Evolutionary conservation across 2,329 filamentous ascomycete species (phyloP).

Genomic region (Colletotrichum filicis): DNA sequence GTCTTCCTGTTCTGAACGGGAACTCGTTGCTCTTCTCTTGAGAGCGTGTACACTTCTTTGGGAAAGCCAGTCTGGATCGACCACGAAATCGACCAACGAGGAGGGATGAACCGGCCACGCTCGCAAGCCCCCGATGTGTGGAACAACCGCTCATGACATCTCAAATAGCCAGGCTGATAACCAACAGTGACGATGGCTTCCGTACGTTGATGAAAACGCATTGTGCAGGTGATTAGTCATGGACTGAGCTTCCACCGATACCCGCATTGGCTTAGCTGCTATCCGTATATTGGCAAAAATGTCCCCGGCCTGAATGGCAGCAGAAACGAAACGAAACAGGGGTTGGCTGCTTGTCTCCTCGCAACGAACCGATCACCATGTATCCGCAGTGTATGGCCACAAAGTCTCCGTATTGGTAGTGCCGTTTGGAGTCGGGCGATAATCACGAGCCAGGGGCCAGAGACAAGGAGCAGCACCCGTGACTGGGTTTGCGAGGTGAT

Average conservation of each 20-base stretch:
- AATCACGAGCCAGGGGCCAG: background rate
- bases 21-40: background rate
- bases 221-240: background rate
- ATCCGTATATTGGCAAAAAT: background rate
- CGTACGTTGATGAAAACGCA: background rate
- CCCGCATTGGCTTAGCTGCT: background rate
- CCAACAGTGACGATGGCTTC: background rate
- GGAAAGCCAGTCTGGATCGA: conserved; percentile 18
- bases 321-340: conserved; percentile 21
- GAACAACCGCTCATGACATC: background rate
- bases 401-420: background rate
- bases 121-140: conserved; percentile 8
- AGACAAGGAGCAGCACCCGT: background rate
- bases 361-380: background rate
- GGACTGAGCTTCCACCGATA: background rate
- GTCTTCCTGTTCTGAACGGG: background rate
- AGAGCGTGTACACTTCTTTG: conserved; percentile 1
- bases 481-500: background rate
- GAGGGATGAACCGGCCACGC: conserved; percentile 8
- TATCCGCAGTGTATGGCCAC: background rate
- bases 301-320: background rate
- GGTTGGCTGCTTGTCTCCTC: background rate
- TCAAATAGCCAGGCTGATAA: background rate
- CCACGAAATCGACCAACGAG: conserved; percentile 10
- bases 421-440: background rate